These are phyloP conservation scores for Amanita thiersii DNA, from an alignment of 768 basidiomycete species.

Conservation along the genomic window DNA sequence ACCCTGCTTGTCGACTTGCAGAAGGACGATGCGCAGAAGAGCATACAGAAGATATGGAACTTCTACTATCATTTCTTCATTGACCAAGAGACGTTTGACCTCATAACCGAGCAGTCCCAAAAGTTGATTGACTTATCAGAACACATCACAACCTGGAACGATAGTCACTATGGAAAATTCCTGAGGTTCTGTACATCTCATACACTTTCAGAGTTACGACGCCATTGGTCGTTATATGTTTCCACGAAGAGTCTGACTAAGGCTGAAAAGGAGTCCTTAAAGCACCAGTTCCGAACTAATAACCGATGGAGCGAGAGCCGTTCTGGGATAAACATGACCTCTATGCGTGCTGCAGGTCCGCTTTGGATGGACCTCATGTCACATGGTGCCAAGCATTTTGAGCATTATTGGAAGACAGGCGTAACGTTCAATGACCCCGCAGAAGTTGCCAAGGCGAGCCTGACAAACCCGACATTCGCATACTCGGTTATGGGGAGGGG, in stretches of 20 bases:
- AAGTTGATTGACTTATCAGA: conserved; percentile 26
- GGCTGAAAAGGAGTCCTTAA: conserved; percentile 14
- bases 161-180: conserved; percentile 26
- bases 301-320: conserved; percentile 13
- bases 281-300: conserved; percentile 13
- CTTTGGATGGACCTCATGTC: conserved; percentile 13
- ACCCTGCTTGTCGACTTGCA: conserved; percentile 29
- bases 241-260: conserved; percentile 19
- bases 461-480: conserved; percentile 39
- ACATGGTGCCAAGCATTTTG: conserved; percentile 15
- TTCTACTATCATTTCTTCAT: conserved; percentile 43
- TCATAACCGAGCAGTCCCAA: conserved; percentile 28
- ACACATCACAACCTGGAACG: conserved; percentile 28
- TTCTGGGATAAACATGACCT: conserved; percentile 3
- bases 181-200: conserved; percentile 28
- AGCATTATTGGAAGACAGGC: conserved; percentile 34
- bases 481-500: conserved; percentile 29
- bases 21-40: not conserved
- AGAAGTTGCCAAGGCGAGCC: conserved; percentile 15
- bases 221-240: conserved; percentile 31
- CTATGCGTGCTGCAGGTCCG: conserved; percentile 29
- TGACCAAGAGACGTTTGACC: conserved; percentile 23
- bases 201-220: conserved; percentile 29
- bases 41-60: conserved; percentile 25
- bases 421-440: conserved; percentile 20